Evolutionary conservation across 208 protist species (phyloP), one percentile per base, ranked within the genome.

Genomic region (Vickermania spadyakhi): DNA sequence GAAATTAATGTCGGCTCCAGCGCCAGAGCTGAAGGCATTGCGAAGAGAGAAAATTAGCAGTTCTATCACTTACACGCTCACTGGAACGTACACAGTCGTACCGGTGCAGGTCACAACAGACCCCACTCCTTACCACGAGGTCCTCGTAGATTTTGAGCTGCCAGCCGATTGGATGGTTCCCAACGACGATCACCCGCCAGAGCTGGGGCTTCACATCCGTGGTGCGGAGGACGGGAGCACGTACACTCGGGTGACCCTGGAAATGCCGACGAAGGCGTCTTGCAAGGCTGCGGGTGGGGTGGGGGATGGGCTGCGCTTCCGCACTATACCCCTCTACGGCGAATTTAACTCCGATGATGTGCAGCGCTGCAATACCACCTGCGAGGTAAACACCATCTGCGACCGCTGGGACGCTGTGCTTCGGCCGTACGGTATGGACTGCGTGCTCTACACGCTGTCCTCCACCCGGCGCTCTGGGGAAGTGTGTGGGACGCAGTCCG

Each of bases 11-110:
- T 66, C 62, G 7, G 42, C 56, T 3, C 64, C 69, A 1, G 50
- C 60, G 36, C 28, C 41, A 2, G 64, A 68, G 59, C 50, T 69
- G 26, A 56, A 64, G 28, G 49, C 60, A 18, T 30, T 77, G 60
- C 65, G 61, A 22, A 14, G 4, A 23, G 28, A 14, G 28, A 5
- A 30, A 1, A 28, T 68, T 27, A 28, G 13, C 26, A 7, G n/a
- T 7, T 11, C 11, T 13, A 55, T 11, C 51, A 55, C 13, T 22
- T 23, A 28, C 7, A 22, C 13, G 51, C 51, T 55, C 7, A 7
- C 5, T 5, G 42, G 52, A 1, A 50, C 27, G 1, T 36, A 23
- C 2, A 18, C 18, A 1, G 21, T 28, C 3, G 42, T 63, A n/a
- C 26, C 49, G 22, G 25, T 56, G 25, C 14, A 55, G 23, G 31